Conservation (phyloP, 2,329 filamentous ascomycete species). For the Apiospora rasikravindrae region DNA sequence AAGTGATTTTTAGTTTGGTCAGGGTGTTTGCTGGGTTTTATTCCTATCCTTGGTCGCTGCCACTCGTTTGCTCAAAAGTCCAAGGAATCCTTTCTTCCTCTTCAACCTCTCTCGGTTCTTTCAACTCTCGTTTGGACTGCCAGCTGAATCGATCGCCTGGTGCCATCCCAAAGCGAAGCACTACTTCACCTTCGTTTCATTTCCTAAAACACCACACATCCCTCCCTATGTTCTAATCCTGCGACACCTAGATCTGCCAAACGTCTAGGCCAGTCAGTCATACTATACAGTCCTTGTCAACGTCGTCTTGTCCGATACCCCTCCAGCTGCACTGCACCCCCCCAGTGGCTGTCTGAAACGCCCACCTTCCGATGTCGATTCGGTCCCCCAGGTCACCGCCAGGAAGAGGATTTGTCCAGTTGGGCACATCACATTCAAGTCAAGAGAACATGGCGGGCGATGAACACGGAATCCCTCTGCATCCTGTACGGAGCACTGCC, state of each 20-base stretch:
- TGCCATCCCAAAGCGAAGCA: slow-evolving; percentile 31
- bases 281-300: background rate
- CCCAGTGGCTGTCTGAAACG: slow-evolving; percentile 3
- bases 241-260: slow-evolving; percentile 5
- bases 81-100: background rate
- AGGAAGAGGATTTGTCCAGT: slow-evolving; percentile 35
- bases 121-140: slow-evolving; percentile 14
- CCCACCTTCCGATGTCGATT: slow-evolving; percentile 33
- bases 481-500: slow-evolving; percentile 59
- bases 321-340: background rate
- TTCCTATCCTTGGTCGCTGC: background rate
- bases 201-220: background rate
- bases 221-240: slow-evolving; percentile 18
- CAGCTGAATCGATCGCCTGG: slow-evolving; percentile 36
- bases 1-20: background rate
- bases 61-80: background rate
- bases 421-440: slow-evolving; percentile 31
- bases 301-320: background rate
- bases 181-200: slow-evolving; percentile 21
- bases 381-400: slow-evolving; percentile 32
- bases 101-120: slow-evolving; percentile 15
- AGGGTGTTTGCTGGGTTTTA: background rate
- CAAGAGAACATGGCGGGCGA: slow-evolving; percentile 21
- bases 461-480: slow-evolving; percentile 57
- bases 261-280: background rate